Base-by-base conservation (phyloP, 1,139 yeast genomes). In the Diutina mesorugosa region DNA sequence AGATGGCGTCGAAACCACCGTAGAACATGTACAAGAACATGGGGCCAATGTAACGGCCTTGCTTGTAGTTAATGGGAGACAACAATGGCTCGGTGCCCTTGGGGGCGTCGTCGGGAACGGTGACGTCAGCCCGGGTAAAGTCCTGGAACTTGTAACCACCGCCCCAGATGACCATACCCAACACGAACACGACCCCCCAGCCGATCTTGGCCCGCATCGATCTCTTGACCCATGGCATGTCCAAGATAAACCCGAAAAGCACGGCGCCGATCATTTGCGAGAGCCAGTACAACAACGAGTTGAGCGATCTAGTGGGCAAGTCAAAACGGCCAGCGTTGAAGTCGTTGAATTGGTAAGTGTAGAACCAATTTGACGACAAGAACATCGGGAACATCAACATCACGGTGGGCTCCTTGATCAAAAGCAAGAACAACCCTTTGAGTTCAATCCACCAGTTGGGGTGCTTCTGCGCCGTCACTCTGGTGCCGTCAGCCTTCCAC, bases 341-440 rank as follows among this genome's bases (percentile, higher is more conserved):
- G 60, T 79, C 80, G 64, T 81, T 81, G 62, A 80, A 81, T 67
- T 83, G 86, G 67, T 82, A 82, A 52, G 86, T 79, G 71, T 80
- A 80, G 69, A 81, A 83, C 83, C 84, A 81, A 71, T 83, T 83
- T 50, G 86, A 79, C 26, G 83, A 76, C 63, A 80, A 79, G 66
- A 82, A 83, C 81, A 81, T 77, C 51, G 84, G 84, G 74, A 81
- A 80, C 65, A 83, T 62, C 38, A 77, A 63, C 55, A 72, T 65
- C 57, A 78, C 76, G 62, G 68, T 72, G 57, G 83, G 81, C 61
- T 82, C 84, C 45, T 65, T 63, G 56, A 66, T 67, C 61, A 82
- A 70, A 55, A 78, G 66, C 57, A 64, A 64, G 59, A 68, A 65
- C 64, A 81, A 70, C 38, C 72, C 78, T 45, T 65, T 60, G 55